Evolutionary conservation across 169 alveolate species (phyloP), one percentile per base, ranked within the genome.

Genomic region (Plasmodium adleri): DNA sequence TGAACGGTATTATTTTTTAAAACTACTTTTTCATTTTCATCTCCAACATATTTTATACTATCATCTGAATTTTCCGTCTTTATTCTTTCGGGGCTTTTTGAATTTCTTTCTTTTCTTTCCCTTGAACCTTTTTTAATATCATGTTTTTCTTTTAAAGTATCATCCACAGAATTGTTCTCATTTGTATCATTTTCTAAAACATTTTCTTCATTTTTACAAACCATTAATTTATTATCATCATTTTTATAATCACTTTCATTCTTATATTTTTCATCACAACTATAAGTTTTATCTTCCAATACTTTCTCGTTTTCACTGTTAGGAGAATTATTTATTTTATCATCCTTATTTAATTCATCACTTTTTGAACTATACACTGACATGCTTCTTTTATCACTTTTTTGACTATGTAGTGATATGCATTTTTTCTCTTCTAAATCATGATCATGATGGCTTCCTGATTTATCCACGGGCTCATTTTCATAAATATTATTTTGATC

Each of bases 181-280:
- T 66, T 39, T 28, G 12, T 39, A 66, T 26, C n/a, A 66, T 39
- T 12, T 4, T 28, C 13, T 66, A 45, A 8, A 26, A 32, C 49
- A 47, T 10, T 8, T 58, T 73, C 87, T n/a, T 60, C 88, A 17
- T 74, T 15, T 52, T 49, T 26, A 24, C 10, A 47, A 7, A 52
- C 73, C 28, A 15, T 52, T 10, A 49, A 52, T 49, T 32, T 52
- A 13, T 13, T 2, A 52, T 52, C 60, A 52, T 52, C 17, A 15
- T 56, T 56, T n/a, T 56, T 22, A 15, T 56, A 4, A 15, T 56
- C 28, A 56, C 0, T 10, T n/a, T 52, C 60, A 12, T 56, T 56
- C 2, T 56, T 6, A n/a, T 56, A n/a, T 56, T 71, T 2, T 17
- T 7, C 62, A 2, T 2, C 70, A 1, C 58, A 3, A 3, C 32